phyloP scores from a whole-genome alignment of 257 asterid genomes.

The Leonotis leonurus region DNA sequence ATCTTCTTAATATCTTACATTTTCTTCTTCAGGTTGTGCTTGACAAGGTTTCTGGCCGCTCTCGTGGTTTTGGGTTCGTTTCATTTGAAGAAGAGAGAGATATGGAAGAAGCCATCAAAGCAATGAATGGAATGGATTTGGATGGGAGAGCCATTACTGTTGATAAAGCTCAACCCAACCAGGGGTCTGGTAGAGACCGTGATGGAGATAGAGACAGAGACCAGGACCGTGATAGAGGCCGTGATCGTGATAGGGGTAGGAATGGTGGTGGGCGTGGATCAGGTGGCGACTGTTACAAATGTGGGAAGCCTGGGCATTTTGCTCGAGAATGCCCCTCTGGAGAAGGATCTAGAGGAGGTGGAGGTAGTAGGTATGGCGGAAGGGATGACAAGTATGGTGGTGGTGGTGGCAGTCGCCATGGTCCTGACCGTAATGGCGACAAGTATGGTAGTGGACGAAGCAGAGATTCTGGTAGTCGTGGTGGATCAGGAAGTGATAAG shows the following conservation, averaged over 20 bases:
- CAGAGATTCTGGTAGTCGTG: conserved; percentile 50
- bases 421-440: conserved; percentile 88
- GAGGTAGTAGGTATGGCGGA: conserved; percentile 53
- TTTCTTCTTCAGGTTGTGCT: conserved; percentile 50
- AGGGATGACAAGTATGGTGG: conserved; percentile 62
- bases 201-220: conserved; percentile 44
- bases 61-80: conserved; percentile 92
- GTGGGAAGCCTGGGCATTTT: conserved; percentile 97
- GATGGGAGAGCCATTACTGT: conserved; percentile 87
- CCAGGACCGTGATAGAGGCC: conserved; percentile 50
- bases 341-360: conserved; percentile 49
- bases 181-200: conserved; percentile 58
- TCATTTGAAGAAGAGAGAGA: conserved; percentile 81
- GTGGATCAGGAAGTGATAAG: conserved; percentile 61
- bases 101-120: conserved; percentile 89
- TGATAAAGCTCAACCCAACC: conserved; percentile 79
- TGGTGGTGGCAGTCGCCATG: conserved; percentile 58
- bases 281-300: conserved; percentile 83
- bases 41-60: conserved; percentile 76
- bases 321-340: conserved; percentile 89
- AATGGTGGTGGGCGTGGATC: conserved; percentile 72
- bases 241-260: conserved; percentile 48
- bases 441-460: conserved; percentile 56
- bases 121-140: conserved; percentile 83
- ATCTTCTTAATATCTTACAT: background rate